These are phyloP conservation scores for Wallacemonas collosoma DNA, from an alignment of 208 protist genomes.

Conservation along the genomic window DNA sequence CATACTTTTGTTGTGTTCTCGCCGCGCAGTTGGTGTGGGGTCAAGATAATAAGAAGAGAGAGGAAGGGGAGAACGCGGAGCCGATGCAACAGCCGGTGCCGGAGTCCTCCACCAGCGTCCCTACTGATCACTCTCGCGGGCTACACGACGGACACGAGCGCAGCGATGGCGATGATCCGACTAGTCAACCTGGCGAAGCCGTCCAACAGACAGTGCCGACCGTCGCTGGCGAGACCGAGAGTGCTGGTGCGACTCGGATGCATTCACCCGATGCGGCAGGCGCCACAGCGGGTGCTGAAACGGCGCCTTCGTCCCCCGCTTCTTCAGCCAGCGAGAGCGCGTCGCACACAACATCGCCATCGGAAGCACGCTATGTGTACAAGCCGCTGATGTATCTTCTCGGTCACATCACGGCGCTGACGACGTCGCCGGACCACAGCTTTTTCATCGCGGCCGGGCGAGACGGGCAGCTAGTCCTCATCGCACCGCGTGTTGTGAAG, in stretches of 20 bases:
- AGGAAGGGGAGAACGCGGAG: too few species aligned
- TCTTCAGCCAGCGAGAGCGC: neutral
- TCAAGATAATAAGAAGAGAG: neutral
- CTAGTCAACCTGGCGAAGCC: too few species aligned
- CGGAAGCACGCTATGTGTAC: neutral
- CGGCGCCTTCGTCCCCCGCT: neutral
- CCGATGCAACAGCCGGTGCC: too few species aligned
- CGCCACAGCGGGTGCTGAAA: neutral
- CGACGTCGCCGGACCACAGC: constrained; percentile 35
- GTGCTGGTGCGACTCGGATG: too few species aligned
- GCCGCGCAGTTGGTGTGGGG: neutral
- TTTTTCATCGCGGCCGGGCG: constrained; percentile 31
- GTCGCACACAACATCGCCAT: too few species aligned
- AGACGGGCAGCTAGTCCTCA: constrained; percentile 27
- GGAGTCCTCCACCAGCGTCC: too few species aligned
- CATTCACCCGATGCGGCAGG: too few species aligned
- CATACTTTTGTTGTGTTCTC: constrained; percentile 6
- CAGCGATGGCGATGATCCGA: too few species aligned
- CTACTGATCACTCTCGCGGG: too few species aligned
- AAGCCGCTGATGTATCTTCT: constrained; percentile 6
- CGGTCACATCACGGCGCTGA: constrained; percentile 13
- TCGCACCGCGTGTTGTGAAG: constrained; percentile 18
- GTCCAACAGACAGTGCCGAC: too few species aligned
- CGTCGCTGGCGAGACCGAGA: too few species aligned
- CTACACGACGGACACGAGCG: too few species aligned